A percentile compares a stretch with the other conserved stretches of the same genome.
These are phyloP conservation scores for Cinnamomum chago DNA, from an alignment of 164 flowering plant species.

Conservation along the genomic window DNA sequence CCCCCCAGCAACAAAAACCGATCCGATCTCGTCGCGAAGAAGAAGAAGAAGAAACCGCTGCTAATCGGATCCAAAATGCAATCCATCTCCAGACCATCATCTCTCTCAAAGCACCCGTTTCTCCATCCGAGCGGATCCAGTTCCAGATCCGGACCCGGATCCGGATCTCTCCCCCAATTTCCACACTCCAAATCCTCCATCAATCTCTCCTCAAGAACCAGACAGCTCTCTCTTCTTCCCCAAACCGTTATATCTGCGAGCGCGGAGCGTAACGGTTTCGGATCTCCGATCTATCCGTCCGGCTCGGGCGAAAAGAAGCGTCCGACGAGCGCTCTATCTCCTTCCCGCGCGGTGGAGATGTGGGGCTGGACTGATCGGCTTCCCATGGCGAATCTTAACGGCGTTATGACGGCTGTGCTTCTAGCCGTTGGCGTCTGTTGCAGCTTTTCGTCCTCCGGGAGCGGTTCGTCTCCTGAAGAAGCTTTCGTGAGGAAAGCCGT, in stretches of 20 bases:
- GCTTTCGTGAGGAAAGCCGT: slow-evolving; percentile 63
- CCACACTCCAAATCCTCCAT: not conserved
- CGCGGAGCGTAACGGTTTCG: not conserved
- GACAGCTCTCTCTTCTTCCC: not conserved
- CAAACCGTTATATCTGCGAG: not conserved
- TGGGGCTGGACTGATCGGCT: not conserved
- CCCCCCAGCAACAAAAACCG: too few relatives aligned
- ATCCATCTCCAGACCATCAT: too few relatives aligned
- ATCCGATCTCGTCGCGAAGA: too few relatives aligned
- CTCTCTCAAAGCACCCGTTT: too few relatives aligned
- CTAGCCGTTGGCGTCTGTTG: not conserved
- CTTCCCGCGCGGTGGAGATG: not conserved
- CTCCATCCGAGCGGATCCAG: too few relatives aligned
- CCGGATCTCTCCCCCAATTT: not conserved
- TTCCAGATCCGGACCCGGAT: too few relatives aligned
- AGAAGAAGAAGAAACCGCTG: too few relatives aligned
- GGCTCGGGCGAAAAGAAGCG: not conserved
- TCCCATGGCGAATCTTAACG: not conserved
- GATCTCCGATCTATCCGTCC: not conserved
- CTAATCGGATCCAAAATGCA: too few relatives aligned
- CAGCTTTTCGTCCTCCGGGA: not conserved
- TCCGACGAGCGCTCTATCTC: not conserved
- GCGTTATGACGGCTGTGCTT: not conserved
- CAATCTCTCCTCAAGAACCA: not conserved
- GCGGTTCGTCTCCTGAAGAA: slow-evolving; percentile 15